phyloP scores from a whole-genome alignment of 2,329 filamentous ascomycete species.

The Penicillium concentricum region DNA sequence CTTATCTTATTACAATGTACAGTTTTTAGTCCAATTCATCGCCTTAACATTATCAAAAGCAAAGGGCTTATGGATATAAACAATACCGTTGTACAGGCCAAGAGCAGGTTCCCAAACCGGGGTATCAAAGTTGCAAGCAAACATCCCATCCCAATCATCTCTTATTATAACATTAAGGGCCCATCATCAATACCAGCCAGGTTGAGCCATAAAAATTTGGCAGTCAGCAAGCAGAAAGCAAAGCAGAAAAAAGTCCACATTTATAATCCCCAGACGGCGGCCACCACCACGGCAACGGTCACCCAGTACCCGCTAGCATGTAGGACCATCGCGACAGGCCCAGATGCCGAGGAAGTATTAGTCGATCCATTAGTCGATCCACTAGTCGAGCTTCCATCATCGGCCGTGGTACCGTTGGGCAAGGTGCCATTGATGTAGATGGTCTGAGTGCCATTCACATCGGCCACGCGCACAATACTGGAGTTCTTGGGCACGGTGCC shows the following conservation, averaged over 20 bases:
- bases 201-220: background rate
- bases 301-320: conserved; percentile 45
- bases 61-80: background rate
- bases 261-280: conserved; percentile 34
- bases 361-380: too few relatives aligned
- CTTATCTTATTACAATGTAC: background rate
- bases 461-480: conserved; percentile 37
- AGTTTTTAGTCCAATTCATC: background rate
- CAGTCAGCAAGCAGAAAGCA: background rate
- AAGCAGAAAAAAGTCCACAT: background rate
- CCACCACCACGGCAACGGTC: conserved; percentile 38
- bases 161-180: background rate
- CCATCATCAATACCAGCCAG: background rate
- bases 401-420: conserved; percentile 45
- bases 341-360: conserved; percentile 19
- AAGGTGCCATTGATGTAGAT: conserved; percentile 52
- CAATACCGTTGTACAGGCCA: conserved; percentile 1
- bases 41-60: background rate
- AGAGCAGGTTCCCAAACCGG: background rate
- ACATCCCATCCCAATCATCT: conserved; percentile 6
- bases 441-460: conserved; percentile 44
- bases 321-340: conserved; percentile 19
- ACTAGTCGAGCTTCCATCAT: conserved; percentile 24
- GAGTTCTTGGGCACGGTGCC: conserved; percentile 42
- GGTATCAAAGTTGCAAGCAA: conserved; percentile 8